Base-by-base conservation (phyloP, 352 stramenopile genomes). In the Pythium aristosporum region DNA sequence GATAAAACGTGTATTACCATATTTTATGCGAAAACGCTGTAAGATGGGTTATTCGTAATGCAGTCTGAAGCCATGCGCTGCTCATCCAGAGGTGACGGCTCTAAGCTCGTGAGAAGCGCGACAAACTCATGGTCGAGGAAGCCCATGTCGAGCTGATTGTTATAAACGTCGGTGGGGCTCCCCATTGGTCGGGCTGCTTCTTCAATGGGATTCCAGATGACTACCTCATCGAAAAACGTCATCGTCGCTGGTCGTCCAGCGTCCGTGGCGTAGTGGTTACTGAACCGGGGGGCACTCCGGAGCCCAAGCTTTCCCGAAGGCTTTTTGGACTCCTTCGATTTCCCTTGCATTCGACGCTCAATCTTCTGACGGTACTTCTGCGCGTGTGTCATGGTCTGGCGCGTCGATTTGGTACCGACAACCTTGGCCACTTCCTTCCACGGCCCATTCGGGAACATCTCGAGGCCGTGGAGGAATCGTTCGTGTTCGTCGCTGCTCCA, bases 311-410 rank as follows among this genome's bases (percentile, higher is more conserved):
- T 13, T 39, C 8, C 11, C 34, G 34, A 39, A 39, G 41, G 15
- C 41, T 20, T 47, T 21, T 47, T n/a, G 41, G 15, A 7, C 5
- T 47, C 41, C 44, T 30, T 50, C 18, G 44, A 9, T 50, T 30
- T 10, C 2, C 9, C 41, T 21, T 21, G 44, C 20, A 50, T 23
- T 8, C 44, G 44, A 30, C 44, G 44, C 12, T 50, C 44, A 21
- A 50, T 50, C 44, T 50, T 50, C n/a, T 50, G 44, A 1, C 44
- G 44, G n/a, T 50, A 50, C n/a, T 50, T 50, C 28, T 50, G 44
- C 1, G 44, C n/a, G 28, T 50, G 44, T 0, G 44, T 50, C 44
- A 50, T 50, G 44, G 44, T 50, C 20, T 50, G 44, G 6, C 44
- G n/a, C 1, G 44, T 50, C 20, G 44, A 30, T 8, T 50, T 50